Conservation (phyloP, 2,329 filamentous ascomycete species). For the Sordariomycetes sp. region DNA sequence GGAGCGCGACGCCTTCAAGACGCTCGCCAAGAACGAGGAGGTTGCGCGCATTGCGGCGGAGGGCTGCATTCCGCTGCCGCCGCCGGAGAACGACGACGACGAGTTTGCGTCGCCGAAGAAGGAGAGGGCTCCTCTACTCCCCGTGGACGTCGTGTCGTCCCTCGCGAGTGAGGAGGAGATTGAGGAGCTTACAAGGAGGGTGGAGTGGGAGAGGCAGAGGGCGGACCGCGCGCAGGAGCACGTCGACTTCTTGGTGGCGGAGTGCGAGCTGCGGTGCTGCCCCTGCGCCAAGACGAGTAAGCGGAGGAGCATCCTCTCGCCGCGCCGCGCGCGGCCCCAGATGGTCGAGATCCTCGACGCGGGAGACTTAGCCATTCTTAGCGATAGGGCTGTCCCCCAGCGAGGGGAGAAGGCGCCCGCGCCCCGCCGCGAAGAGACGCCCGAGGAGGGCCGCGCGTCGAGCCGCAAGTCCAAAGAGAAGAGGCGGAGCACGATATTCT, state of each 20-base stretch:
- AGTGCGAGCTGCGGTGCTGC: constrained; percentile 58
- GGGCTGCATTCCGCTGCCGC: constrained; percentile 54
- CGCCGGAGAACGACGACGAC: constrained; percentile 35
- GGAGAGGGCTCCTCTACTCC: constrained; percentile 29
- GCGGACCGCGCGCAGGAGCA: constrained; percentile 59
- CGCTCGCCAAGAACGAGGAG: constrained; percentile 59
- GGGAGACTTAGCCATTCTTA: constrained; percentile 27
- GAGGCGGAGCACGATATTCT: constrained; percentile 37
- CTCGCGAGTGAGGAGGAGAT: constrained; percentile 43
- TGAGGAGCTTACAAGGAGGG: constrained; percentile 37
- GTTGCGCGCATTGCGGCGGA: constrained; percentile 60
- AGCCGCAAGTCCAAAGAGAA: neutral
- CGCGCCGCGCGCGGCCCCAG: constrained; percentile 21
- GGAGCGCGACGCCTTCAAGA: constrained; percentile 63
- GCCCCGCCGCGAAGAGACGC: neutral
- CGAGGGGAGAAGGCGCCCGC: neutral
- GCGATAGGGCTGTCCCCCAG: constrained; percentile 7
- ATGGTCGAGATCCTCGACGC: constrained; percentile 23
- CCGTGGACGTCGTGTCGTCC: constrained; percentile 38
- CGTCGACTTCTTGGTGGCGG: constrained; percentile 62
- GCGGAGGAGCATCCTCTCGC: constrained; percentile 16
- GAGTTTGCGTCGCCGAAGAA: constrained; percentile 51
- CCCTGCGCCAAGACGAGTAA: constrained; percentile 33
- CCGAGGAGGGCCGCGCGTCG: neutral
- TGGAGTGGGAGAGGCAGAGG: constrained; percentile 46